Evolutionary conservation across 192 early-diverging fungal genomes (phyloP), one percentile per base, ranked within the genome.

Genomic region (Coemansia sp.): DNA sequence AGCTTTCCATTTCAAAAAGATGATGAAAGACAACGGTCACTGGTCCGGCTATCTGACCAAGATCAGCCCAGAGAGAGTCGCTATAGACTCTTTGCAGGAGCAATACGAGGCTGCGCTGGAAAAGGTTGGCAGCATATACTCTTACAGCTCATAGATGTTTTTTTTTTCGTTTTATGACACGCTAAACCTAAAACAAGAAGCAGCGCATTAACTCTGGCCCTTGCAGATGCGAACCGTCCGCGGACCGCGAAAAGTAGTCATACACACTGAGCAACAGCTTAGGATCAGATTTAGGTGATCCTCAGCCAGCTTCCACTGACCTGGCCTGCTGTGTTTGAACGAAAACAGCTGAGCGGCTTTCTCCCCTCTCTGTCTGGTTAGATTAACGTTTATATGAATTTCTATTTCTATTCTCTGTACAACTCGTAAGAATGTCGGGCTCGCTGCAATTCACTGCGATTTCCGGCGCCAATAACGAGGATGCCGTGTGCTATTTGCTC

Each of bases 401-500:
- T 7, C 31, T 56, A 19, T 34, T 36, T 50, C n/a, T 59, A 55
- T 48, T 33, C 29, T 50, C 33, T 65, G 27, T 19, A 31, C 23
- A 45, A n/a, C 38, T 55, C 17, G 47, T 56, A 40, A 4, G 14
- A 52, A 80, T 80, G 77, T 59, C 77, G 4, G 67, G 68, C 70
- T 78, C 70, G 76, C 61, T 95, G 64, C 88, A 92, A 64, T 94
- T 98, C 79, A 93, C 88, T 6, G 85, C 91, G 10, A 84, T 96
- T 33, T 90, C 92, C 5, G 95, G 96, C 6, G 91, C 90, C 20
- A 88, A 89, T 59, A 88, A 84, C 56, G 91, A 92, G 69, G 90
- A 91, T 57, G 86, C 91, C 0, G 83, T 95, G 37, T 94, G 94
- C 69, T 97, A 96, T 67, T 63, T 98, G 62, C 81, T 98, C 50